Evolutionary conservation across 768 basidiomycete genomes (phyloP), one percentile per base, ranked within the genome.

Genomic region (Podaxis sp.): DNA sequence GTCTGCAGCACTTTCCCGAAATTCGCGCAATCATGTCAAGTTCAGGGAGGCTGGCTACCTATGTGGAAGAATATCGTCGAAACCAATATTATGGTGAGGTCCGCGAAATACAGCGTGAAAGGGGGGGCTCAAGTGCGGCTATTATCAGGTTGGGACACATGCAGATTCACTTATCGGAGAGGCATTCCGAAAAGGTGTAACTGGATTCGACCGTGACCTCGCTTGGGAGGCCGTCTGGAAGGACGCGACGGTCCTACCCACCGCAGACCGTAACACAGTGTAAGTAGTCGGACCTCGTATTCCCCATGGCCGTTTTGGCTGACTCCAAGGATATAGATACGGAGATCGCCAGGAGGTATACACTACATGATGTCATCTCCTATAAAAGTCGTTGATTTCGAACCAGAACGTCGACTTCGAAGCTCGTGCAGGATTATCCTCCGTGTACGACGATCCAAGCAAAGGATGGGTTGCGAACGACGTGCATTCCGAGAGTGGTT

Each of bases 1-100:
- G 8, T 9, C 11, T 13, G 8, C 24, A 12, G 2, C 22, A 11
- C 11, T 22, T 51, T 28, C 19, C 49, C 11, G 12, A 24, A 26
- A 24, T 26, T 13, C 8, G 0, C 4, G 8, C 24, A 12, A 51
- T 28, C 12, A 51, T 3, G 13, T 39, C n/a, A 11, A 22, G 5
- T 36, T 1, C 30, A 82, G 85, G 83, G 89, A 11, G 92, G 92
- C 2, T 90, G 91, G 89, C 73, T 93, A 36, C 92, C 92, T 0
- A 93, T 93, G 90, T 93, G 92, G 92, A 93, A 92, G 75, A 93
- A 93, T 64, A 82, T 93, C 11, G 84, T 89, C 79, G 89, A 93
- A 69, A 92, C 91, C 1, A 93, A 91, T 67, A 92, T 92, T 66
- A 93, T 93, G 92, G 61, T 61, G 12, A 33, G 17, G n/a, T 15